Evolutionary conservation across 2,329 filamentous ascomycete genomes (phyloP), one percentile per base, ranked within the genome.

Genomic region (Neurospora sp.): DNA sequence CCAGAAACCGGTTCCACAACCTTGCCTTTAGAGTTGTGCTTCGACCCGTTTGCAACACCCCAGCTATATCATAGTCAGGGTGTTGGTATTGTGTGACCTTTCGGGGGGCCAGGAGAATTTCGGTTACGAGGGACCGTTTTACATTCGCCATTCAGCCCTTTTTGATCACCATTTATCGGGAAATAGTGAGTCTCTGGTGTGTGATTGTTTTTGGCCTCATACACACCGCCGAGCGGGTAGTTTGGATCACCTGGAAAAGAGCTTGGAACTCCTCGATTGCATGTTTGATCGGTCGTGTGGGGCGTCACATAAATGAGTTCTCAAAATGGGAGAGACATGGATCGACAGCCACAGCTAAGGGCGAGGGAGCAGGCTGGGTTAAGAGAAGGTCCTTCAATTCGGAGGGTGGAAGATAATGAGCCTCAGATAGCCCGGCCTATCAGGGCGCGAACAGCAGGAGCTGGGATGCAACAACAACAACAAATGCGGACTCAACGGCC

Each of bases 251-350:
- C 67, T 71, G 67, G 68, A 71, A 72, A 70, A 71, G 70, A 74
- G 71, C 71, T 72, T 74, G 52, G 28, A n/a, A 62, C 52, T 33
- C 69, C 38, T 69, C 67, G 72, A 71, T 74, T 74, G 74, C 71
- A 77, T 75, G 76, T 74, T 72, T 72, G 68, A 72, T 70, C 69
- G 72, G 36, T 69, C 67, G 72, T 15, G 70, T 73, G 74, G 76
- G 73, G 73, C 72, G 69, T 74, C 72, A 75, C 73, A 77, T 83
- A 83, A 82, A 88, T 87, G 86, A 87, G 82, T 83, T 82, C 80
- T 78, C 82, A 86, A 82, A 79, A 87, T 87, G 86, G 82, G 80
- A 82, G 79, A 78, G 79, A 80, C 73, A 84, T 84, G 84, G 85
- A 86, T 73, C 80, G 79, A 78, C 76, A 80, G 75, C 75, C 79